Percentiles rank a stretch among this genome's conserved stretches.
Evolutionary conservation across 2,329 filamentous ascomycete genomes (phyloP).

Genomic region (Aureobasidium sp.): DNA sequence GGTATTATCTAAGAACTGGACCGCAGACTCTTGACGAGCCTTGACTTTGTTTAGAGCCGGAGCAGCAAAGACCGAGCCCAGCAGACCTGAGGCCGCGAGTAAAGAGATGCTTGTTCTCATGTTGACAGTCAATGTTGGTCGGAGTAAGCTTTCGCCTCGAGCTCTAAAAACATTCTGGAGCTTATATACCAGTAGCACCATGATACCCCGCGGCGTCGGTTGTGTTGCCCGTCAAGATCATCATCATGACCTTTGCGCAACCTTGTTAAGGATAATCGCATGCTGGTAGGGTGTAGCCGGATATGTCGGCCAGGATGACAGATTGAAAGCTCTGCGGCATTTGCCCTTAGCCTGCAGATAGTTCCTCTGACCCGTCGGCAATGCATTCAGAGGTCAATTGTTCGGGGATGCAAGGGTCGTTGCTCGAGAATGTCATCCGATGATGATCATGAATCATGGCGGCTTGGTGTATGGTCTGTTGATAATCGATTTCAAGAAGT

Average conservation of each 20-base stretch:
- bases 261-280: neutral
- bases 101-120: constrained; percentile 3
- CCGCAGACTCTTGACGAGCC: constrained; percentile 4
- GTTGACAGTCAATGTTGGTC: neutral
- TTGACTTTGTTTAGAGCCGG: constrained; percentile 4
- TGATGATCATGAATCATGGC: too few species aligned
- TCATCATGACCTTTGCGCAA: neutral
- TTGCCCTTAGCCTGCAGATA: neutral
- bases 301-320: neutral
- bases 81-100: constrained; percentile 4
- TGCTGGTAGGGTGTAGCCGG: neutral
- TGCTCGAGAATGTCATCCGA: too few species aligned
- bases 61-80: constrained; percentile 10
- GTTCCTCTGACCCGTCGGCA: neutral
- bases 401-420: neutral
- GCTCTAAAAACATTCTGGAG: neutral
- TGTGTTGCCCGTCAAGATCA: neutral
- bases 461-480: too few species aligned
- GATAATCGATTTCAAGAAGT: too few species aligned
- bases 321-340: neutral
- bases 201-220: neutral
- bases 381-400: neutral
- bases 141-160: neutral
- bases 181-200: constrained; percentile 10
- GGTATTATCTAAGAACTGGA: constrained; percentile 6